Evolutionary conservation across 768 basidiomycete genomes (phyloP), one percentile per base, ranked within the genome.

Genomic region (Inosperma sp.): DNA sequence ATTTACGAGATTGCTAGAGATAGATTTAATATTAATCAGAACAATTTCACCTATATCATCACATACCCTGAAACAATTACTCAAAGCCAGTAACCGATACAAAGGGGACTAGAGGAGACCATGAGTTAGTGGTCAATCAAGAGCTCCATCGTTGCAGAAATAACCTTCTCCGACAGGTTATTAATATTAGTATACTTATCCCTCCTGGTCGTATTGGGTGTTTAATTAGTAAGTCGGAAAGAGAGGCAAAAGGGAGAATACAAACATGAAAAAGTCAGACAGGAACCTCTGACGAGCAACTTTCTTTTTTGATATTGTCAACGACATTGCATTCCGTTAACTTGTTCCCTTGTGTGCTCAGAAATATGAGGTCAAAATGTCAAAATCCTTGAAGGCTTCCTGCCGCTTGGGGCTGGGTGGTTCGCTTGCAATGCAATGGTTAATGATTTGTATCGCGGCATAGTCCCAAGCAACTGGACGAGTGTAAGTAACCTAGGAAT

Each of bases 401-500:
- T 30, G 29, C 19, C 29, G 10, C 13, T 31, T 6, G 14, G 27
- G 27, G 16, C 16, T 8, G 7, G 26, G 26, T 19, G 6, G 7
- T 26, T 13, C 26, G 16, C 26, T 29, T 9, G 26, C 2, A 17
- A 27, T 3, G 42, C 42, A 44, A 21, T 44, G 42, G 22, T 44
- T 29, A 21, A 16, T 14, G 27, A 44, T 26, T 13, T 21, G 42
- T 30, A 44, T 44, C 42, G 42, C 31, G 7, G 42, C 42, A 13
- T 44, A 44, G n/a, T 44, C 42, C 42, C 42, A 44, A 29, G 42
- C 42, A 21, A 44, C 42, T 44, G 21, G 16, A n/a, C 5, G 26
- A 43, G 16, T 9, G 16, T 25, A n/a, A n/a, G n/a, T 43, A 27
- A 43, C 17, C 27, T 21, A 10, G 14, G 13, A 19, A 7, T 26